Evolutionary conservation across 352 stramenopile genomes (phyloP).

Genomic region (Phytophthora crassamura): DNA sequence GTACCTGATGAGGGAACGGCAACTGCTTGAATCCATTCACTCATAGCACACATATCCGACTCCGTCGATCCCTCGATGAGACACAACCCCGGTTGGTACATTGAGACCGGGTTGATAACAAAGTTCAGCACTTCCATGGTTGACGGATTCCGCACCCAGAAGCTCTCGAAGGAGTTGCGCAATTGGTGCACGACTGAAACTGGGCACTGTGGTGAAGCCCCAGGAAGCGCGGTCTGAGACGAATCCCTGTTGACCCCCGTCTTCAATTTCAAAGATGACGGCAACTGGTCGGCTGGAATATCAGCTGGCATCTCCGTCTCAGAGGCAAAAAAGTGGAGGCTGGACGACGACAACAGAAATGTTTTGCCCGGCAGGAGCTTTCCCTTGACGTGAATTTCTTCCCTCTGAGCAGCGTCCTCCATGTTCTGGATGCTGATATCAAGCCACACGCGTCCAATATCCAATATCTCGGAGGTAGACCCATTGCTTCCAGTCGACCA

Average conservation of each 20-base stretch:
- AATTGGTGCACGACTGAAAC: slow-evolving; percentile 62
- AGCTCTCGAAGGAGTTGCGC: slow-evolving; percentile 74
- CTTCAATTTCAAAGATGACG: slow-evolving; percentile 54
- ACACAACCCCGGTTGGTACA: slow-evolving; percentile 70
- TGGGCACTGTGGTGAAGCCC: slow-evolving; percentile 24
- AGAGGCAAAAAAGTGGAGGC: slow-evolving; percentile 80
- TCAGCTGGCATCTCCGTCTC: slow-evolving; percentile 62
- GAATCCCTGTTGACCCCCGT: slow-evolving; percentile 42
- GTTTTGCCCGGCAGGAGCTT: slow-evolving; percentile 83
- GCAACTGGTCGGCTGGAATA: slow-evolving; percentile 54
- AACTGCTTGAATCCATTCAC: slow-evolving; percentile 78
- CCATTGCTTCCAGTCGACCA: slow-evolving; percentile 44
- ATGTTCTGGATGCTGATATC: slow-evolving; percentile 74
- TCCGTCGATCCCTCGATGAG: slow-evolving; percentile 62
- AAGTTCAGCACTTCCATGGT: slow-evolving; percentile 74
- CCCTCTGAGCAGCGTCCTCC: slow-evolving; percentile 66
- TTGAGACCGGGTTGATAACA: slow-evolving; percentile 68
- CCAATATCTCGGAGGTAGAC: slow-evolving; percentile 54
- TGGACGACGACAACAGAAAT: slow-evolving; percentile 82
- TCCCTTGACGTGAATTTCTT: slow-evolving; percentile 76
- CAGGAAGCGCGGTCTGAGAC: slow-evolving; percentile 30
- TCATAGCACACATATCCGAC: slow-evolving; percentile 78
- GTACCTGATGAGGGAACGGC: slow-evolving; percentile 72
- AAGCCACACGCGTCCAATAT: slow-evolving; percentile 70
- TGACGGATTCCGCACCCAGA: slow-evolving; percentile 85